Evolutionary conservation across 495 filamentous ascomycete genomes (phyloP), one percentile per base, ranked within the genome.

Genomic region (Tuber melanosporum): DNA sequence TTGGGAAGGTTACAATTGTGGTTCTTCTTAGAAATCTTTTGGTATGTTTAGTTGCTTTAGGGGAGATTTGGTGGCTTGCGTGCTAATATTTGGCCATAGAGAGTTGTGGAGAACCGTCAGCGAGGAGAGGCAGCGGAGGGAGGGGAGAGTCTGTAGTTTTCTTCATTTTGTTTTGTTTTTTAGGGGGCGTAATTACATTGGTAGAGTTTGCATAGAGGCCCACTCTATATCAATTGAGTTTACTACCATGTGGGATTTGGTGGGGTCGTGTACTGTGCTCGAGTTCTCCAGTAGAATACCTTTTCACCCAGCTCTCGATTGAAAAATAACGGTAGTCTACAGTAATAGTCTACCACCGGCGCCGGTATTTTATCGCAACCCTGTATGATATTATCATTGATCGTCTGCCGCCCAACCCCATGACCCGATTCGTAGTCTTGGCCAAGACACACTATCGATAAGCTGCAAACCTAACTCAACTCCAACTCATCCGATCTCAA

Each of bases 1-100:
- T 96, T 81, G 95, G 95, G 73, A 99, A 98, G 86, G 95, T 99
- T 42, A 99, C 95, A 1, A 98, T 98, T 83, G 91, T 94, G 17
- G 90, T 98, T 22, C 85, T 99, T 76, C 87, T 98, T 78, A 86
- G 95, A 73, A 99, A 99, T 84, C 86, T 98, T 15, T 86, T 97
- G 84, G 93, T 95, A 86, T 82, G 91, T 88, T 43, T 62, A 15
- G 9, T 41, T 72, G 45, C 42, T 26, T 41, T 2, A 2, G 2
- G 3, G 3, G 10, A 22, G 5, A 12, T 62, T 62, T 62, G 52
- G n/a, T 62, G 52, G n/a, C 52, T 26, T 62, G 8, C 10, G 26
- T 43, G 69, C 69, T 81, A 41, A 81, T 39, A 62, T 43, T 32
- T 8, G 17, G 36, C 7, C 14, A 39, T 36, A 72, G 73, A 74